Percentiles rank a stretch among this genome's conserved stretches.
Conservation (phyloP, 768 basidiomycete genomes). For the Dictyophora rubrovolvata region DNA sequence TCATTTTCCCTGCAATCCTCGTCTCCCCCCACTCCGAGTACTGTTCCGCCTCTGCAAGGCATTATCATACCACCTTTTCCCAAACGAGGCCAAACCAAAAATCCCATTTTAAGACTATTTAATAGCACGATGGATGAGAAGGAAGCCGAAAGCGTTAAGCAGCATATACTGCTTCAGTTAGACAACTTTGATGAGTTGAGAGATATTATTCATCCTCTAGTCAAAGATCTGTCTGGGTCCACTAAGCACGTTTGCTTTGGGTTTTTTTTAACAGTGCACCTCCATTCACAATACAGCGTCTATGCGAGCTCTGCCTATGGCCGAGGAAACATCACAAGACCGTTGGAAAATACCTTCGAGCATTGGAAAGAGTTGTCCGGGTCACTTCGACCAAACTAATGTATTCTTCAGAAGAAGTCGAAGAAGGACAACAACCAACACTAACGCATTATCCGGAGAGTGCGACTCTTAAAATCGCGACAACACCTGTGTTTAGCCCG, state of each 20-base stretch:
- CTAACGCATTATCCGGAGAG: constrained; percentile 37
- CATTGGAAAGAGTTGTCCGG: constrained; percentile 69
- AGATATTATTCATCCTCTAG: neutral
- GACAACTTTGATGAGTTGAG: constrained; percentile 69
- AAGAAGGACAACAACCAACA: constrained; percentile 26
- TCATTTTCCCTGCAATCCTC: constrained; percentile 11
- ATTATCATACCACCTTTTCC: constrained; percentile 67
- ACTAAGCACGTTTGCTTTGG: too few species aligned
- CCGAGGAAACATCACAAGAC: constrained; percentile 65
- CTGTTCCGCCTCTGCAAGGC: constrained; percentile 29
- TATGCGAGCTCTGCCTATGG: constrained; percentile 68
- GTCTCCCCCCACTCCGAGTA: constrained; percentile 21
- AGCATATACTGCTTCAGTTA: constrained; percentile 48
- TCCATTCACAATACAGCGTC: constrained; percentile 84
- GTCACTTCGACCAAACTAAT: constrained; percentile 74
- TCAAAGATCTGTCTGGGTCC: neutral
- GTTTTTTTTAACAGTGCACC: constrained; percentile 31
- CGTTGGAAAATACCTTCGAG: constrained; percentile 81
- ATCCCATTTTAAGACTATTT: constrained; percentile 41
- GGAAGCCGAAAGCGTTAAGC: constrained; percentile 50
- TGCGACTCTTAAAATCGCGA: constrained; percentile 32
- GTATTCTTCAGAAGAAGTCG: constrained; percentile 39
- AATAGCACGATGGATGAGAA: constrained; percentile 49
- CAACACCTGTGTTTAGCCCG: constrained; percentile 78
- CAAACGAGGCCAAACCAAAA: constrained; percentile 41